phyloP scores from a whole-genome alignment of 805 yeast genomes.

The Cyberlindnera mrakii region DNA sequence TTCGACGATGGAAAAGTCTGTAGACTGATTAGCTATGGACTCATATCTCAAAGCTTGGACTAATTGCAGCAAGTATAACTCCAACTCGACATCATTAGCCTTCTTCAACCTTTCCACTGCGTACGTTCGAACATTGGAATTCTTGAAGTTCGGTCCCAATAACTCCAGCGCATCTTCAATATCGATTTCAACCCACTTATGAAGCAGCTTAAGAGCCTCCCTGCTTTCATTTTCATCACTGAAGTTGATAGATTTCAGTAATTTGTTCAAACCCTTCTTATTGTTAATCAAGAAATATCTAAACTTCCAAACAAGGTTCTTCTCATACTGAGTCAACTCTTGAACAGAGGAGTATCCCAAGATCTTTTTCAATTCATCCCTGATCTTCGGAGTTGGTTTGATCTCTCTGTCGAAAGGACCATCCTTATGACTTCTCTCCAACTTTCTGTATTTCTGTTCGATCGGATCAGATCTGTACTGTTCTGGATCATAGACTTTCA shows the following conservation, averaged over 20 bases:
- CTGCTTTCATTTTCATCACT: slow-evolving; percentile 73
- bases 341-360: slow-evolving; percentile 79
- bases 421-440: slow-evolving; percentile 78
- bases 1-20: slow-evolving; percentile 31
- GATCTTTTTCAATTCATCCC: slow-evolving; percentile 68
- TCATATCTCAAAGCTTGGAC: slow-evolving; percentile 92
- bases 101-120: slow-evolving; percentile 79
- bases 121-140: slow-evolving; percentile 69
- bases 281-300: slow-evolving; percentile 73
- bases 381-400: slow-evolving; percentile 78
- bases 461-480: slow-evolving; percentile 70
- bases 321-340: slow-evolving; percentile 73
- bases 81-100: slow-evolving; percentile 76
- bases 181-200: slow-evolving; percentile 68
- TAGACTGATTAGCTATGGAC: slow-evolving; percentile 24
- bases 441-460: slow-evolving; percentile 76
- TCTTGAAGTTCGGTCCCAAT: slow-evolving; percentile 70
- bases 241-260: slow-evolving; percentile 85
- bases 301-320: slow-evolving; percentile 85
- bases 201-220: slow-evolving; percentile 70
- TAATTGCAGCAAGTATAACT: slow-evolving; percentile 76
- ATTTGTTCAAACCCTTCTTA: slow-evolving; percentile 67
- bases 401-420: slow-evolving; percentile 75
- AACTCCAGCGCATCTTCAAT: slow-evolving; percentile 84
- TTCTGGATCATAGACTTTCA: slow-evolving; percentile 62